Evolutionary conservation across 1,284 basidiomycete genomes (phyloP), one percentile per base, ranked within the genome.

Genomic region (Fomitopsis pinicola): DNA sequence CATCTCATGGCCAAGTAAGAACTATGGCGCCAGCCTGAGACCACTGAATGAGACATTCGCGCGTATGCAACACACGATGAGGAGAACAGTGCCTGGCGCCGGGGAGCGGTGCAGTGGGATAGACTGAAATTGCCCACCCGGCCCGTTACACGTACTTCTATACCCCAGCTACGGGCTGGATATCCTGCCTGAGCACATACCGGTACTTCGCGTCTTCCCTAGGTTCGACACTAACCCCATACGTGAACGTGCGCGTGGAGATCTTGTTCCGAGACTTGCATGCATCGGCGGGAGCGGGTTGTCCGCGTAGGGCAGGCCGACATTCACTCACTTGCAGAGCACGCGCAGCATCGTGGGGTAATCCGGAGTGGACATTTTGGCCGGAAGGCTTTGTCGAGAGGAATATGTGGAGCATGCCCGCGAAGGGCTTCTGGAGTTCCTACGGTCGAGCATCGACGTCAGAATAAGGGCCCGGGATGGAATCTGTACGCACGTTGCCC

Each of bases 181-280:
- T 46, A 55, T 66, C 76, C 70, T 79, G 76, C 53, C 72, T 75
- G 50, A 81, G 69, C 64, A 81, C 78, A 60, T 76, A 78, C 59
- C 81, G 74, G 74, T 83, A 85, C 61, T 79, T 72, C 44, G 80
- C 78, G 46, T 78, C 76, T 65, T 80, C 81, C 62, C 79, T 75
- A 77, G 80, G 69, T 89, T 86, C 62, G 77, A 78, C 75, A 84
- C 86, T 72, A 76, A 83, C 42, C 86, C 87, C 57, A 89, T 83
- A 72, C 82, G 78, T 40, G 72, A 76, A 42, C 76, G 22, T 79
- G 35, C 77, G 77, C 55, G 71, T 63, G 61, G 60, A 72, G 67
- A 74, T 68, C 67, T 74, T 72, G 62, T 75, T 74, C 22, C 22
- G 22, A 22, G 45, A 80, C 50, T 9, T 72, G 72, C 14, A 36